phyloP scores from a whole-genome alignment of 345 rosid genomes.

The Nasturtium officinale region DNA sequence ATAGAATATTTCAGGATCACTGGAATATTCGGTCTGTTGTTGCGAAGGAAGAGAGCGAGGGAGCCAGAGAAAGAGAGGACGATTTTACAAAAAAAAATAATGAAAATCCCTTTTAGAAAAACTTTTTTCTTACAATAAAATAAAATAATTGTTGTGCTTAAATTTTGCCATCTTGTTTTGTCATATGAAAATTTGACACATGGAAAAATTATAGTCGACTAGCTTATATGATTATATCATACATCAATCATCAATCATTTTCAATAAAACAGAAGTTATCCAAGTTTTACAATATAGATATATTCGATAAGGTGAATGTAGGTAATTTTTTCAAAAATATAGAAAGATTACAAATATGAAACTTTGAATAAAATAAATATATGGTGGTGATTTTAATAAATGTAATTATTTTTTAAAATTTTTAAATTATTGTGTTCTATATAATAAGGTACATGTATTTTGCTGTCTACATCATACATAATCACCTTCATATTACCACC shows the following conservation, averaged over 20 bases:
- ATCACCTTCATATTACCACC: no score
- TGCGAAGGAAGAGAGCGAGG: not conserved
- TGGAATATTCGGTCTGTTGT: constrained; percentile 28
- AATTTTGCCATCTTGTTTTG: not conserved
- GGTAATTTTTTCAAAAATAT: not conserved
- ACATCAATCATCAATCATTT: not conserved
- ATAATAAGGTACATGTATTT: no score
- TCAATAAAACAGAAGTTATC: not conserved
- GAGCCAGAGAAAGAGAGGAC: not conserved
- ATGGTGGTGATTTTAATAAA: not conserved
- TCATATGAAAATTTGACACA: not conserved
- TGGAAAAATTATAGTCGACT: not conserved
- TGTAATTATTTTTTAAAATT: not conserved
- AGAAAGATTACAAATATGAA: not conserved
- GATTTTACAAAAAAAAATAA: not conserved
- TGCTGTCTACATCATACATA: no score
- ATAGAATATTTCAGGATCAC: constrained; percentile 22
- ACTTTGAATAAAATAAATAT: not conserved
- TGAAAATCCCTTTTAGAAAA: not conserved
- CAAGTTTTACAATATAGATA: not conserved
- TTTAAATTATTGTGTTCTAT: not conserved
- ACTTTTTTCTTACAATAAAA: not conserved
- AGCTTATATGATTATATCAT: not conserved
- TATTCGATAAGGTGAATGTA: not conserved
- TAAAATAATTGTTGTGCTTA: not conserved